Evolutionary conservation across 148 eudicot genomes (phyloP).

Genomic region (Rhododendron mucronatum): DNA sequence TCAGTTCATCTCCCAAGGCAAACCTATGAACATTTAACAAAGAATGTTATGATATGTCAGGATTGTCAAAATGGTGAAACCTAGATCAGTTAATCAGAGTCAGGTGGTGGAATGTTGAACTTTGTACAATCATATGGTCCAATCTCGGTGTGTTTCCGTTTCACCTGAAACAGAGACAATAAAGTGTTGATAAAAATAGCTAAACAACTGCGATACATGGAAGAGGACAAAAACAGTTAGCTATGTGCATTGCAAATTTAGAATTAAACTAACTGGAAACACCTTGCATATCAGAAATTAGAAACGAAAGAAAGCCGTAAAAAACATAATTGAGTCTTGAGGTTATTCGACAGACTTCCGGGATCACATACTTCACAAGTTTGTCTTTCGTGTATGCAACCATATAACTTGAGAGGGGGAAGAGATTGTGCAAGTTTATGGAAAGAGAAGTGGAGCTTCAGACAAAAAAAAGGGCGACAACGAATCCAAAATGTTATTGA

Average conservation of each 20-base stretch:
- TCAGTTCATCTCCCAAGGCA: neutral
- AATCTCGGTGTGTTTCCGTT: constrained; percentile 55
- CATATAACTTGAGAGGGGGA: neutral
- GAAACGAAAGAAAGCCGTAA: neutral
- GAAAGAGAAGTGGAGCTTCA: neutral
- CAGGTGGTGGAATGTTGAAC: constrained; percentile 31
- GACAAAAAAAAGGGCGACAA: neutral
- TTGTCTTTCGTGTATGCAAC: neutral
- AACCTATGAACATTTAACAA: neutral
- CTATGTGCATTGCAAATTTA: neutral
- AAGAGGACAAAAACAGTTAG: neutral
- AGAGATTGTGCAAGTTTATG: neutral
- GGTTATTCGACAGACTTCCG: neutral
- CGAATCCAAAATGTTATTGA: neutral
- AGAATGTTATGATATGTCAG: neutral
- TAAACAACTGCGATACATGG: neutral
- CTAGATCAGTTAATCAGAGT: constrained; percentile 21
- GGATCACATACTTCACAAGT: neutral
- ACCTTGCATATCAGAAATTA: neutral
- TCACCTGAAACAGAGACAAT: constrained; percentile 56
- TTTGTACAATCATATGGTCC: constrained; percentile 97
- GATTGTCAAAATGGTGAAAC: neutral
- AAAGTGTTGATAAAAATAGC: neutral
- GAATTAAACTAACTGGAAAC: neutral
- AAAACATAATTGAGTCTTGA: neutral